phyloP scores from a whole-genome alignment of 257 asterid genomes.

The Gentiana dahurica region DNA sequence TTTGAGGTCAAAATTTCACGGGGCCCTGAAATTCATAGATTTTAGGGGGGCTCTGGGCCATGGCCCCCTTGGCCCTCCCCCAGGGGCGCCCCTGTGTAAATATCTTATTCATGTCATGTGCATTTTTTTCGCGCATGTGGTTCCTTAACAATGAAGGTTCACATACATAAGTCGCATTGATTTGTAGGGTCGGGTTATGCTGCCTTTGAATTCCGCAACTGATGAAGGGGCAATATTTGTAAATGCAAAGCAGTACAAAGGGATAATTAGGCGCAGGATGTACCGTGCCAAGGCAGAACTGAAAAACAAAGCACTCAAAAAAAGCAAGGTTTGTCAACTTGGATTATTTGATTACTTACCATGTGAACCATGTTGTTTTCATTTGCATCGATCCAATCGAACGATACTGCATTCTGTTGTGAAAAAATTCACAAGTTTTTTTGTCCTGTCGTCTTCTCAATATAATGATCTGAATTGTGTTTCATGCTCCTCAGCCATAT shows the following conservation, averaged over 20 bases:
- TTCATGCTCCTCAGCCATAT: slow-evolving; percentile 43
- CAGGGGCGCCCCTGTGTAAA: too few relatives aligned
- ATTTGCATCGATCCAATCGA: too few relatives aligned
- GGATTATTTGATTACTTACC: not conserved
- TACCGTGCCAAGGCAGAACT: slow-evolving; percentile 55
- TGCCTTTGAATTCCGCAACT: slow-evolving; percentile 43
- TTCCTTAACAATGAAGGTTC: not conserved
- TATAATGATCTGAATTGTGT: slow-evolving; percentile 3
- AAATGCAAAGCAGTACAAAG: slow-evolving; percentile 79
- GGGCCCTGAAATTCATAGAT: too few relatives aligned
- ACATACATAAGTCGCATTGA: not conserved
- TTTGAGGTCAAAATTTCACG: too few relatives aligned
- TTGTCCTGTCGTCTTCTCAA: too few relatives aligned
- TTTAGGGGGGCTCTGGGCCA: too few relatives aligned
- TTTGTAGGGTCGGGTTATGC: slow-evolving; percentile 61
- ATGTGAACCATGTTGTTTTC: too few relatives aligned
- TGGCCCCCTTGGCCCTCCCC: too few relatives aligned
- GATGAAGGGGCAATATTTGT: slow-evolving; percentile 67
- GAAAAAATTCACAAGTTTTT: too few relatives aligned
- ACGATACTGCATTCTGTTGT: too few relatives aligned
- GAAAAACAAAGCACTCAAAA: slow-evolving; percentile 29
- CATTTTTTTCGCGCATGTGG: not conserved
- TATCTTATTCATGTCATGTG: too few relatives aligned
- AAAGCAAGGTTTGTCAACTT: slow-evolving; percentile 39
- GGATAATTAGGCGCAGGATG: slow-evolving; percentile 68